A percentile compares a stretch with the other conserved stretches of the same genome.
phyloP scores from a whole-genome alignment of 1,139 yeast genomes.

The Wickerhamomyces sp. region DNA sequence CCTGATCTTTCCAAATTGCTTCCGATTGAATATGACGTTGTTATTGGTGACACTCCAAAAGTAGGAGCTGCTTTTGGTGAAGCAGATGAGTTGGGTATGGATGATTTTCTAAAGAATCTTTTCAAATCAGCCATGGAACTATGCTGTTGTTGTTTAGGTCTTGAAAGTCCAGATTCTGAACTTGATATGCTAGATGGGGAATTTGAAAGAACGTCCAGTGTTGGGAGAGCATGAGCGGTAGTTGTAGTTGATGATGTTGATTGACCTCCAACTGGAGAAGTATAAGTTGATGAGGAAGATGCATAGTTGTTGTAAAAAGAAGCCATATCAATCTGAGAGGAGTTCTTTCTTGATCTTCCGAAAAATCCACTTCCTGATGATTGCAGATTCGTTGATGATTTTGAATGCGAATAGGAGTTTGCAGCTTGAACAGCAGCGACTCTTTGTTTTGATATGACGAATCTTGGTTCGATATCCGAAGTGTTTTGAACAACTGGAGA shows the following conservation, averaged over 20 bases:
- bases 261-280: no score
- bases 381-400: conserved; percentile 9
- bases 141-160: conserved; percentile 35
- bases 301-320: conserved; percentile 17
- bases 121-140: conserved; percentile 72
- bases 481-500: conserved; percentile 57
- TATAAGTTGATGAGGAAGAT: conserved; percentile 4
- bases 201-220: conserved; percentile 12
- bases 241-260: no score
- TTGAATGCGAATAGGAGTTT: conserved; percentile 10
- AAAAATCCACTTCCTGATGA: conserved; percentile 14
- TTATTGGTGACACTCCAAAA: conserved; percentile 19
- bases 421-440: conserved; percentile 21
- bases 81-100: no score
- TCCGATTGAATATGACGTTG: conserved; percentile 22
- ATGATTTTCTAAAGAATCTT: conserved; percentile 47
- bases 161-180: conserved; percentile 24
- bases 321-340: conserved; percentile 22
- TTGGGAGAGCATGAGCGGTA: conserved; percentile 5
- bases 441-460: conserved; percentile 67
- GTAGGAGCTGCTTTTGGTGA: conserved; percentile 11
- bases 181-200: conserved; percentile 24
- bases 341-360: conserved; percentile 19
- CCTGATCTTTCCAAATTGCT: conserved; percentile 20
- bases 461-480: conserved; percentile 55